Conservation (phyloP, 2,329 filamentous ascomycete species). For the Akanthomyces dipterigenus region DNA sequence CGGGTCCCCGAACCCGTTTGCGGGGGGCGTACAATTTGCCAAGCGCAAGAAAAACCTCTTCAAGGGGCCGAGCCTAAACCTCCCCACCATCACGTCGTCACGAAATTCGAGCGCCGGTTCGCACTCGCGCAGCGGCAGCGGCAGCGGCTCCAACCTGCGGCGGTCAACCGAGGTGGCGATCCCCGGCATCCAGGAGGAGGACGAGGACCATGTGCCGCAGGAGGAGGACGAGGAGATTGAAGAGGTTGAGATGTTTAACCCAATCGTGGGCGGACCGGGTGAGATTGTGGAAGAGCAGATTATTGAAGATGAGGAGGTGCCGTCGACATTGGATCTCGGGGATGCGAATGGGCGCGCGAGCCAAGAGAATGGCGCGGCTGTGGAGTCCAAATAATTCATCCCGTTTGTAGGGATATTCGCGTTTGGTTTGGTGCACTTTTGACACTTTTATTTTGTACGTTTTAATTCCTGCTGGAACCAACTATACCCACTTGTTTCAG, state of each 20-base stretch:
- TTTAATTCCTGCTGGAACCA: constrained; percentile 1
- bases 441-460: background rate
- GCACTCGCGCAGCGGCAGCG: constrained; percentile 51
- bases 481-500: constrained; percentile 10
- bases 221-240: constrained; percentile 49
- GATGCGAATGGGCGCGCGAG: background rate
- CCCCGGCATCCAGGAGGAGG: constrained; percentile 44
- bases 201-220: constrained; percentile 41
- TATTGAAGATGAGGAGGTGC: constrained; percentile 33
- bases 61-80: constrained; percentile 66
- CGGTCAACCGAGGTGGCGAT: constrained; percentile 71
- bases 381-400: background rate
- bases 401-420: background rate
- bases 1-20: constrained; percentile 52
- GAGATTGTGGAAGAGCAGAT: constrained; percentile 42
- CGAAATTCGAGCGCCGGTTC: constrained; percentile 27
- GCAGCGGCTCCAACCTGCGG: constrained; percentile 55
- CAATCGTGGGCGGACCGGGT: constrained; percentile 38
- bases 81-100: constrained; percentile 29
- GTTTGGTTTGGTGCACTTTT: background rate
- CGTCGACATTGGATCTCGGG: constrained; percentile 16
- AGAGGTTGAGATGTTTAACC: constrained; percentile 53
- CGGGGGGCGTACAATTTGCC: constrained; percentile 65
- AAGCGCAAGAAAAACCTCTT: constrained; percentile 76
- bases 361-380: background rate